These are phyloP conservation scores for Ganoderma lucidum DNA, from an alignment of 1,284 basidiomycete species.

Conservation along the genomic window DNA sequence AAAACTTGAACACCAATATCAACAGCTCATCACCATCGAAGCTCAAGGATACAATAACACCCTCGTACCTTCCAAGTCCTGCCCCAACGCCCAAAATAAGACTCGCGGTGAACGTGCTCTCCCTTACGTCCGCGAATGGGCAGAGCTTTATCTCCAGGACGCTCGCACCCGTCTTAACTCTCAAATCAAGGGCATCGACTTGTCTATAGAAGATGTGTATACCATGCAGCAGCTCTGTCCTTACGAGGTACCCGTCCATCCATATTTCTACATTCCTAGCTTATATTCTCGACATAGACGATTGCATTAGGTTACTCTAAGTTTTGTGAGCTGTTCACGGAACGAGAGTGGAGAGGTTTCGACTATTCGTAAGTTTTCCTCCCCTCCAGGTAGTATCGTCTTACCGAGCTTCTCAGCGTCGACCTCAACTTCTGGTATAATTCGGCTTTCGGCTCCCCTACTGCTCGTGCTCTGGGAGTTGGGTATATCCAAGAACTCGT, in stretches of 20 bases:
- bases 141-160: constrained; percentile 71
- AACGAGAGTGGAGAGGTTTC: constrained; percentile 91
- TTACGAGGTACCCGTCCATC: constrained; percentile 68
- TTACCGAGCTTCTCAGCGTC: constrained; percentile 35
- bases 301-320: constrained; percentile 89
- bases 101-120: constrained; percentile 63
- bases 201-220: constrained; percentile 78
- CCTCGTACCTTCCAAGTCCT: constrained; percentile 78
- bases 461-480: constrained; percentile 81
- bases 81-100: constrained; percentile 61
- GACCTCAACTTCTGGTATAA: constrained; percentile 60
- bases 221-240: constrained; percentile 83
- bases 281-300: constrained; percentile 57
- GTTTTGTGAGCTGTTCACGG: constrained; percentile 90
- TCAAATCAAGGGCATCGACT: constrained; percentile 66
- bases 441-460: constrained; percentile 82
- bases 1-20: constrained; percentile 81
- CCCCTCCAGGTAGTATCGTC: background rate
- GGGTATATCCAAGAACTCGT: constrained; percentile 88
- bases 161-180: constrained; percentile 69
- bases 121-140: constrained; percentile 70
- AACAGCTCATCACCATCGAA: constrained; percentile 85
- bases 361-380: constrained; percentile 71
- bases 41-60: constrained; percentile 81
- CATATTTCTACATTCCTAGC: background rate